Conservation (phyloP, 305 asterid genomes). For the Petunia hybrid region DNA sequence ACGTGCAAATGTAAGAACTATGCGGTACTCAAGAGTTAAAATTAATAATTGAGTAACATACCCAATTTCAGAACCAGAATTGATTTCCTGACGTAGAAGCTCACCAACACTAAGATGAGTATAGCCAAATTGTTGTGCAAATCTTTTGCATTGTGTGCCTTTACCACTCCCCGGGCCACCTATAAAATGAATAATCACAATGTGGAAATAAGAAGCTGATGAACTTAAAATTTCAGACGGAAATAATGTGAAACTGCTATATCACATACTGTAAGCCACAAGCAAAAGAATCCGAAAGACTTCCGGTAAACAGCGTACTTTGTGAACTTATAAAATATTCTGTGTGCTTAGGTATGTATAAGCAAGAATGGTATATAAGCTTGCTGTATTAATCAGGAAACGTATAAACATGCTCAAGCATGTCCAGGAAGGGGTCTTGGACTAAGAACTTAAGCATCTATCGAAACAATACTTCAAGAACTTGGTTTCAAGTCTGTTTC, state of each 20-base stretch:
- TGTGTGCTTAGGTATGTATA: not conserved
- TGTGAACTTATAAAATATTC: not conserved
- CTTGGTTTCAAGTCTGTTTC: not conserved
- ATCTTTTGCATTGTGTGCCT: slow-evolving; percentile 93
- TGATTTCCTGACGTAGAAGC: slow-evolving; percentile 88
- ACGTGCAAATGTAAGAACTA: not conserved
- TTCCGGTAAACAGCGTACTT: not conserved
- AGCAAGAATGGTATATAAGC: not conserved
- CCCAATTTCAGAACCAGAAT: slow-evolving; percentile 95
- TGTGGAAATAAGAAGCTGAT: not conserved
- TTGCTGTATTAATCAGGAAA: not conserved
- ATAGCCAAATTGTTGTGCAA: slow-evolving; percentile 80
- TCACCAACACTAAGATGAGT: slow-evolving; percentile 96
- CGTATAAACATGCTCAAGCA: not conserved
- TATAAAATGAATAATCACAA: slow-evolving; percentile 42
- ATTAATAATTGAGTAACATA: slow-evolving; percentile 35
- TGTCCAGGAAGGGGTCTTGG: not conserved
- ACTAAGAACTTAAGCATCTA: not conserved
- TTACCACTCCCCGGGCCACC: slow-evolving; percentile 99
- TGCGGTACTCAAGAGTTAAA: not conserved
- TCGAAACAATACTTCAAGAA: not conserved
- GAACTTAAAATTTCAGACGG: not conserved
- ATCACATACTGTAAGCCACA: not conserved
- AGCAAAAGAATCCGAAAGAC: not conserved
- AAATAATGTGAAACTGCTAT: not conserved